Base-by-base conservation (phyloP, 1,139 yeast species). In the Taphrina pruni region DNA sequence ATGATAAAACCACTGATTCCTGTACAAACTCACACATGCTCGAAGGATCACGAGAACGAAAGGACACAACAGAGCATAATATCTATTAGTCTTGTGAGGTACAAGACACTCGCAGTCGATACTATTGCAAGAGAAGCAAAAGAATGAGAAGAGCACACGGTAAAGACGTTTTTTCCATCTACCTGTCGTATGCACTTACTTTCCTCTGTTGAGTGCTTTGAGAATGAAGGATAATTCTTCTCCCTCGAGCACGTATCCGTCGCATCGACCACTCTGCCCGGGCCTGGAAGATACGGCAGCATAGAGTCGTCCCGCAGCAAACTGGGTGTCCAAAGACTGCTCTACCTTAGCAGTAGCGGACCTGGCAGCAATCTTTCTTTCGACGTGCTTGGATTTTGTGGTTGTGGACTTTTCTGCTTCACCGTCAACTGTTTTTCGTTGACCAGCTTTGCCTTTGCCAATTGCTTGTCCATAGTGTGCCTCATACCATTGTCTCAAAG, bases 261-360 rank as follows among this genome's bases (percentile, higher is more conserved):
- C 99, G 86, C 94, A 89, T 87, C 99, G 95, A 85, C 99, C 99
- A 77, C 97, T 89, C 88, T 94, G 99, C 85, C 99, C 99, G 83
- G 99, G 99, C 88, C 99, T 93, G 73, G 99, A 94, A 78, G 99
- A 92, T 82, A 94, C 92, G 83, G 88, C 88, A 83, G 99, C 99
- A 87, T 94, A 94, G 81, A 94, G 89, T 86, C 95, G 92, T 88
- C 98, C 98, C 78, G 98, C 92, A 83, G 88, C 88, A 88, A 94
- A 94, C 87, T 94, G 99, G 79, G 93, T 81, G 81, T 92, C 95
- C 78, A 94, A 94, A 80, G 97, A 88, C 77, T 86, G 82, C 85
- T 93, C 97, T 79, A 92, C 86, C 85, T 88, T 86, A 79, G 98
- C 88, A 75, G 84, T 81, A 76, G 87, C 85, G 80, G 96, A 87